phyloP scores from a whole-genome alignment of 1,284 basidiomycete species.

The Coniferiporia sulphurascens region DNA sequence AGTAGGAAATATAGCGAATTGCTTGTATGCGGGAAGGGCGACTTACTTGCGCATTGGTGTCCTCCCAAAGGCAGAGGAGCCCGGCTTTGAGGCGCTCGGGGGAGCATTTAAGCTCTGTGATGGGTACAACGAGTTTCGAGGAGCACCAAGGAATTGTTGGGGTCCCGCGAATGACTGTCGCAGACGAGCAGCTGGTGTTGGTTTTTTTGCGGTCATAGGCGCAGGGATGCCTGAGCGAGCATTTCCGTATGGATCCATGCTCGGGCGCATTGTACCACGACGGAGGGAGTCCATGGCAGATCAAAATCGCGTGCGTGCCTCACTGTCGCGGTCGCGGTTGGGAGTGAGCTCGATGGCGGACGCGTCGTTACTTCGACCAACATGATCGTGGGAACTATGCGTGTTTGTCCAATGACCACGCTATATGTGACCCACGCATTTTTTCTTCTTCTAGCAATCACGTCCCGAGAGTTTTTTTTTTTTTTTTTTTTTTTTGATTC shows the following conservation, averaged over 20 bases:
- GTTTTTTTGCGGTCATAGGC: conserved; percentile 62
- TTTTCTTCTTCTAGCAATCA: not conserved
- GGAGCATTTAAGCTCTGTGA: conserved; percentile 64
- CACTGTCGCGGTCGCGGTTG: not conserved
- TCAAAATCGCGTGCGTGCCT: conserved; percentile 18
- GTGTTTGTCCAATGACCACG: not conserved
- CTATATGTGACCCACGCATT: conserved; percentile 8
- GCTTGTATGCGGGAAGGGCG: not conserved
- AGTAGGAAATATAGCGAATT: conserved; percentile 4
- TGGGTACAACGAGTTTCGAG: conserved; percentile 59
- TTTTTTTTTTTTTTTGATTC: too few relatives aligned
- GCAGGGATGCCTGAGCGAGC: conserved; percentile 37
- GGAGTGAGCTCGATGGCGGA: not conserved
- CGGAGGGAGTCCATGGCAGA: conserved; percentile 45
- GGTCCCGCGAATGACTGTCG: conserved; percentile 69
- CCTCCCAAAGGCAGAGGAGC: conserved; percentile 46
- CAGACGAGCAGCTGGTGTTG: conserved; percentile 34
- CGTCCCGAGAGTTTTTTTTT: too few relatives aligned
- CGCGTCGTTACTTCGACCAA: not conserved
- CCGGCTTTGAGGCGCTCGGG: conserved; percentile 63
- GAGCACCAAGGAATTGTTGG: conserved; percentile 43
- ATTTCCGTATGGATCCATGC: conserved; percentile 46
- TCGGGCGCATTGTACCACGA: conserved; percentile 54
- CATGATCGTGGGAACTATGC: not conserved
- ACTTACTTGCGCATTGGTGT: conserved; percentile 73